Evolutionary conservation across 306 rosid species (phyloP).

Genomic region (Dalbergia cultrata): DNA sequence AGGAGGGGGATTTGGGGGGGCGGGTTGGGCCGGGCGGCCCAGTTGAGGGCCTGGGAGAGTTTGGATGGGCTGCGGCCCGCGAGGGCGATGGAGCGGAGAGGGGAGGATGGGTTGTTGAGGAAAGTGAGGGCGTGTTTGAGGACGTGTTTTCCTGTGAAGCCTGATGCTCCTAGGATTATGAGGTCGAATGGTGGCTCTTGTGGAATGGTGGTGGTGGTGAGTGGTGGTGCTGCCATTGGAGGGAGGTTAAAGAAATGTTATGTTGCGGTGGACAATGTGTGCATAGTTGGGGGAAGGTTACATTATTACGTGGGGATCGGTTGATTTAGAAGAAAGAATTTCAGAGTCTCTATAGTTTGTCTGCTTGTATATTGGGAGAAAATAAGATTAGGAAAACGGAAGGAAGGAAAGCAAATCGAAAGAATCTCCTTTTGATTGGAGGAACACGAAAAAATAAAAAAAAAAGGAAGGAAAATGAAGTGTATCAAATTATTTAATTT

Average conservation of each 20-base stretch:
- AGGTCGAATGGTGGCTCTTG: constrained; percentile 59
- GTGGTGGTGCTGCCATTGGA: neutral
- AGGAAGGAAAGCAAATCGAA: too few species aligned
- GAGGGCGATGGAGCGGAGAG: constrained; percentile 74
- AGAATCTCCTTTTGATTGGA: too few species aligned
- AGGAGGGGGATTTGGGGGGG: constrained; percentile 69
- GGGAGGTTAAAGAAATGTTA: neutral
- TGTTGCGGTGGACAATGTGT: too few species aligned
- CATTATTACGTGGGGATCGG: too few species aligned
- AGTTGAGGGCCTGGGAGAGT: constrained; percentile 64
- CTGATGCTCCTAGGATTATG: constrained; percentile 84
- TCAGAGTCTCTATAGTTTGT: too few species aligned
- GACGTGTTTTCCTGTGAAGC: constrained; percentile 90
- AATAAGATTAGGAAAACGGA: too few species aligned
- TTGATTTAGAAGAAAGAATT: too few species aligned
- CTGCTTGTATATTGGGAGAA: too few species aligned
- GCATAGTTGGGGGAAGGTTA: too few species aligned
- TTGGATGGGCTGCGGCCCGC: constrained; percentile 78
- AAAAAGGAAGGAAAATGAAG: too few species aligned
- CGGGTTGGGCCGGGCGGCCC: constrained; percentile 72
- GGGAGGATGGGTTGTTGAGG: constrained; percentile 58
- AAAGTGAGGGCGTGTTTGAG: constrained; percentile 78
- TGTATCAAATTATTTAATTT: too few species aligned
- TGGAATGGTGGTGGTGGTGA: neutral
- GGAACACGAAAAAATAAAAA: too few species aligned